These are phyloP conservation scores for Haplosporangium sp. DNA, from an alignment of 371 early-diverging fungal species.

Conservation along the genomic window DNA sequence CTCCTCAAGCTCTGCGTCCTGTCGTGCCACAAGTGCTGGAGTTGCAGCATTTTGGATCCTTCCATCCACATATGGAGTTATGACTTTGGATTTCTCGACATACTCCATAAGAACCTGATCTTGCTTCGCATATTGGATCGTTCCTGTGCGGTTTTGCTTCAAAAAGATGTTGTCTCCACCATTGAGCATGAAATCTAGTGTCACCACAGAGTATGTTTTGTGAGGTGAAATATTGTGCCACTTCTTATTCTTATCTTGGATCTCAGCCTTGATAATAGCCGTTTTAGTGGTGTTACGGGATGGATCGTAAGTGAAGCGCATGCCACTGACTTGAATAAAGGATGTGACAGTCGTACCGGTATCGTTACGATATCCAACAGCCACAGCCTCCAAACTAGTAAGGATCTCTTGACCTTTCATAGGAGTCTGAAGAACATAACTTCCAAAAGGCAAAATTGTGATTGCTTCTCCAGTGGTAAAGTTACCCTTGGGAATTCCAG, in stretches of 20 bases:
- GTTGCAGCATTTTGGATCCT: constrained; percentile 31
- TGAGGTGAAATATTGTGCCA: constrained; percentile 4
- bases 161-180: constrained; percentile 67
- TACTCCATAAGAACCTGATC: constrained; percentile 48
- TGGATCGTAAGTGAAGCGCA: constrained; percentile 13
- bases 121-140: constrained; percentile 20
- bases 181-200: constrained; percentile 61
- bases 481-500: constrained; percentile 57
- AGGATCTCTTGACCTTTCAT: constrained; percentile 59
- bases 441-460: constrained; percentile 66
- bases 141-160: constrained; percentile 3
- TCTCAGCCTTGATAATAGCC: constrained; percentile 16
- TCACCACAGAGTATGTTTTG: constrained; percentile 59
- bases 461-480: constrained; percentile 61
- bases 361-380: constrained; percentile 14
- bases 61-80: constrained; percentile 43
- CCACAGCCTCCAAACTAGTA: constrained; percentile 55
- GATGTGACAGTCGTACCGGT: constrained; percentile 44
- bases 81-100: constrained; percentile 19
- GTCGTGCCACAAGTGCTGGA: not conserved
- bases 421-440: constrained; percentile 55
- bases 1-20: not conserved
- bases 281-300: not conserved
- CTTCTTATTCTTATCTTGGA: constrained; percentile 11
- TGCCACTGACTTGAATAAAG: constrained; percentile 44